Base-by-base conservation (phyloP, 2,329 filamentous ascomycete species). In the Talaromyces sp. region DNA sequence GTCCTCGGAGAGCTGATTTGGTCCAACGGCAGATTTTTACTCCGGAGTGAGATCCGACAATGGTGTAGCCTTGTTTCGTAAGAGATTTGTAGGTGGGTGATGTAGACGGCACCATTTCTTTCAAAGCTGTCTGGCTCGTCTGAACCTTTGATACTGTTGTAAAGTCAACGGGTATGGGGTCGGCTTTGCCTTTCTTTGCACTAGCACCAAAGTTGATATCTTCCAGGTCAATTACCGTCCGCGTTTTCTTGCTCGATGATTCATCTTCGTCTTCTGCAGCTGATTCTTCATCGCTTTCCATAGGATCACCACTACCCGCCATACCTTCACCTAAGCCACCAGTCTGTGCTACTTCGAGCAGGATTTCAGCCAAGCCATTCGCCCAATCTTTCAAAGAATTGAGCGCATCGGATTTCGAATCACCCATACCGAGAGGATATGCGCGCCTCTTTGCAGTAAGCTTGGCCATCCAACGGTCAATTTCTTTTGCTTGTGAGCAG, bases 11-110 rank as follows among this genome's bases (percentile, higher is more conserved):
- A 9, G 93, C 93, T 1, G 93, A 97, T 78, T 99, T 99, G 9
- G 95, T 98, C 93, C 93, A 99, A 35, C 95, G 91, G 74, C 93
- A 99, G 70, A 97, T 96, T 77, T 98, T 98, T 67, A 98, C 93
- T 33, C 93, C 93, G 0, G 92, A 96, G 78, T 98, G 95, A 0
- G 91, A 93, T 60, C 95, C 95, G 40, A 99, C 90, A 63, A 98
- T 97, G 0, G 90, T 88, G 75, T 98, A 98, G 28, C 93, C 93
- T 81, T 99, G 93, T 75, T 98, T 99, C 0, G 93, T 98, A 48
- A 98, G 84, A 18, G 93, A 86, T 12, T 87, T 83, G 71, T 96
- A 92, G 0, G 95, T 98, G 0, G 95, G 93, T 1, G 93, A 96
- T 64, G 87, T 87, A 66, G 88, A 90, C 8, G 95, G 92, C 0